A percentile compares a stretch with the other conserved stretches of the same genome.
phyloP scores from a whole-genome alignment of 2,329 filamentous ascomycete species.

The Calonectria montana region DNA sequence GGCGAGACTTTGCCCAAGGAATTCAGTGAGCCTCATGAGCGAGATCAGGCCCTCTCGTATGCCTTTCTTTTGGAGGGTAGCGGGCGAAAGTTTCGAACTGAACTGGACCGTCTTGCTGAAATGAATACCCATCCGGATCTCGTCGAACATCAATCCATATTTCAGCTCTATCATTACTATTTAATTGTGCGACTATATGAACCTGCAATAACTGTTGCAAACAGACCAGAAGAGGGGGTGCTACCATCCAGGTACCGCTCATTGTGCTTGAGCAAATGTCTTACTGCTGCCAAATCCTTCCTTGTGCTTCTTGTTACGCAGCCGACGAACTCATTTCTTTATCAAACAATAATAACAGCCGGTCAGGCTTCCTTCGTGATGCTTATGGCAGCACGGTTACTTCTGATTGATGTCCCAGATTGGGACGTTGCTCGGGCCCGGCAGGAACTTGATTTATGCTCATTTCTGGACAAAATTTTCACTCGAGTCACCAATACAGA shows the following conservation, averaged over 20 bases:
- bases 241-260: conserved; percentile 42
- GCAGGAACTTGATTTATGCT: conserved; percentile 29
- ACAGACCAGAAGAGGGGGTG: conserved; percentile 40
- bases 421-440: conserved; percentile 37
- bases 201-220: conserved; percentile 49
- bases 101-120: conserved; percentile 48
- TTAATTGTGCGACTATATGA: conserved; percentile 53
- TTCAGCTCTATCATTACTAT: conserved; percentile 49
- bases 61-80: conserved; percentile 48
- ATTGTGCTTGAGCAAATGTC: conserved; percentile 50
- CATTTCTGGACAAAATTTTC: conserved; percentile 28
- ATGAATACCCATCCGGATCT: conserved; percentile 35
- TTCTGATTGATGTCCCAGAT: conserved; percentile 38
- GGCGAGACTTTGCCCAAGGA: conserved; percentile 48
- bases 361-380: conserved; percentile 37
- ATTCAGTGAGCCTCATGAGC: conserved; percentile 46
- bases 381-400: conserved; percentile 35
- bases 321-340: conserved; percentile 36
- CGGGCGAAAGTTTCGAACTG: conserved; percentile 46
- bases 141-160: conserved; percentile 17
- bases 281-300: conserved; percentile 49
- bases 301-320: conserved; percentile 46
- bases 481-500: conserved; percentile 24
- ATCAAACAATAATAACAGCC: conserved; percentile 34
- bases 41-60: conserved; percentile 42